A percentile compares a stretch with the other conserved stretches of the same genome.
phyloP scores from a whole-genome alignment of 2,329 filamentous ascomycete genomes.

The Rhynchosporium agropyri region DNA sequence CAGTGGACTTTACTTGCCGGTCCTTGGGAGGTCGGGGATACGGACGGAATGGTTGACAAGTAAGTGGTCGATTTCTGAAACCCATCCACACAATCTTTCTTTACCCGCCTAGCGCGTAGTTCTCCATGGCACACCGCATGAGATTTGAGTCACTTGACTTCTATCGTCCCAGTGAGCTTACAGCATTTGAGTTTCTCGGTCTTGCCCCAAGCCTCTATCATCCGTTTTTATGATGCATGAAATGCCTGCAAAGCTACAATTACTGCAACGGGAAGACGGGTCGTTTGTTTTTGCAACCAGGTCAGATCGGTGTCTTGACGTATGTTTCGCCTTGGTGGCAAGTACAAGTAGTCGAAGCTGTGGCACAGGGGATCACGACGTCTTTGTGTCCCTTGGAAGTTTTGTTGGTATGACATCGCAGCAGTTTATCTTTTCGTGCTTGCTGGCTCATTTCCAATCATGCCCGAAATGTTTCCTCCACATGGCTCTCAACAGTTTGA shows the following conservation, averaged over 20 bases:
- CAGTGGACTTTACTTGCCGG: constrained; percentile 75
- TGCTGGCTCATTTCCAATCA: constrained; percentile 28
- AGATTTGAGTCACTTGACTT: constrained; percentile 62
- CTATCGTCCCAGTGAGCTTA: constrained; percentile 38
- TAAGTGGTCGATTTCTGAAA: constrained; percentile 49
- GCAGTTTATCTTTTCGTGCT: constrained; percentile 25
- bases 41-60: constrained; percentile 85
- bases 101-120: constrained; percentile 28
- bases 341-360: constrained; percentile 26
- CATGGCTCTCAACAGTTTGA: constrained; percentile 33
- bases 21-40: constrained; percentile 72
- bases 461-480: constrained; percentile 22
- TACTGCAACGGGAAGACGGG: constrained; percentile 28
- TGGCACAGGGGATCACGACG: constrained; percentile 28
- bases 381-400: constrained; percentile 14
- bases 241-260: constrained; percentile 33
- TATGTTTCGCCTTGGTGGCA: constrained; percentile 5
- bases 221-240: constrained; percentile 39
- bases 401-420: constrained; percentile 31
- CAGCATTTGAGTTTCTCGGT: constrained; percentile 35
- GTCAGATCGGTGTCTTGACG: constrained; percentile 13
- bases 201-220: constrained; percentile 25
- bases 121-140: constrained; percentile 53
- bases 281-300: constrained; percentile 13
- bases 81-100: constrained; percentile 24